Evolutionary conservation across 148 eudicot genomes (phyloP).

Genomic region (Vaccinium darrowii): DNA sequence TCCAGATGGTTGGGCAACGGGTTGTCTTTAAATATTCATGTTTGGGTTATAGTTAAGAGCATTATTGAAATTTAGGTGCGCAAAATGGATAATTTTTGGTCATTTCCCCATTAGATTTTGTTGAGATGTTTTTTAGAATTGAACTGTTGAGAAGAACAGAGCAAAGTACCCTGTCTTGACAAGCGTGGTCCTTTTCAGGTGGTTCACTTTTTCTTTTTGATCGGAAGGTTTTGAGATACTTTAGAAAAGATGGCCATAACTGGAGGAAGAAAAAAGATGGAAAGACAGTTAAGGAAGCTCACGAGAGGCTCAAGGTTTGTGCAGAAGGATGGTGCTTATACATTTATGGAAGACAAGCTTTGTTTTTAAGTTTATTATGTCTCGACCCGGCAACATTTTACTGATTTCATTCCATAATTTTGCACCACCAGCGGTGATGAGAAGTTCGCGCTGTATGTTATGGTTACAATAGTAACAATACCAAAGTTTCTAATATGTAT

Average conservation of each 20-base stretch:
- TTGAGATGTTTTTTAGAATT: not conserved
- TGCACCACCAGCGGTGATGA: not conserved
- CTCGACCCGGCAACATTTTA: not conserved
- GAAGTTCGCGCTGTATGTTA: conserved; percentile 4
- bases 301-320: conserved; percentile 67
- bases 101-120: not conserved
- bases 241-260: conserved; percentile 79
- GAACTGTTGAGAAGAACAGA: not conserved
- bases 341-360: not conserved
- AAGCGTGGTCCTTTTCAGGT: conserved; percentile 31
- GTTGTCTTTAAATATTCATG: not conserved
- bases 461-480: not conserved
- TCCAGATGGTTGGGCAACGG: not conserved
- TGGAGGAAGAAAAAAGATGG: conserved; percentile 85
- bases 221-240: conserved; percentile 90
- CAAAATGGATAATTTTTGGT: not conserved
- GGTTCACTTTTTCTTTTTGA: conserved; percentile 75
- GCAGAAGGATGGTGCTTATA: conserved; percentile 6
- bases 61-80: conserved; percentile 1
- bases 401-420: conserved; percentile 1
- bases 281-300: conserved; percentile 73
- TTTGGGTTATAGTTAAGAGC: conserved; percentile 8
- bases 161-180: conserved; percentile 12
- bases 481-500: not conserved
- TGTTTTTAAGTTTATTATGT: not conserved